Evolutionary conservation across 805 yeast species (phyloP).

Genomic region (Tetrapisispora pingtungensis): DNA sequence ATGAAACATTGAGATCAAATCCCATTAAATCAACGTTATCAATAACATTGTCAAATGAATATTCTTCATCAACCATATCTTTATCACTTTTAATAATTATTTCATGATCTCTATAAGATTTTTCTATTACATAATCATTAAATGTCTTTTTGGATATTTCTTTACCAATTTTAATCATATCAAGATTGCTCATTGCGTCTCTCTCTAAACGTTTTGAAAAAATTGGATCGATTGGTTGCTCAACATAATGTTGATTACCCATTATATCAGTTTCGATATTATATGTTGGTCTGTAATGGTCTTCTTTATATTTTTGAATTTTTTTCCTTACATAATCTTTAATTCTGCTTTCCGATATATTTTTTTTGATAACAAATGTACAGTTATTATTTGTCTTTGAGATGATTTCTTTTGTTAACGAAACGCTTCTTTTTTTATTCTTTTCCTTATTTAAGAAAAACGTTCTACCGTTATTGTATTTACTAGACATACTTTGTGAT

Average conservation of each 20-base stretch:
- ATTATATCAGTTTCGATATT: slow-evolving; percentile 18
- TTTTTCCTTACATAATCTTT: slow-evolving; percentile 10
- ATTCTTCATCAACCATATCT: not conserved
- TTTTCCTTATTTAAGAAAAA: not conserved
- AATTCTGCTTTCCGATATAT: slow-evolving; percentile 13
- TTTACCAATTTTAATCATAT: slow-evolving; percentile 12
- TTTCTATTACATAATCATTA: slow-evolving; percentile 22
- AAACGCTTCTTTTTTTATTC: not conserved
- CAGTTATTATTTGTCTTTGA: slow-evolving; percentile 10
- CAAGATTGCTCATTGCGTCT: slow-evolving; percentile 15
- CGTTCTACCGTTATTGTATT: not conserved
- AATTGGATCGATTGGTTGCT: slow-evolving; percentile 10
- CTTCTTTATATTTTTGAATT: slow-evolving; percentile 12
- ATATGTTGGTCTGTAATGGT: slow-evolving; percentile 15
- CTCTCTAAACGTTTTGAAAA: slow-evolving; percentile 13
- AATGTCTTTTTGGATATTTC: slow-evolving; percentile 19
- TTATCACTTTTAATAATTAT: not conserved
- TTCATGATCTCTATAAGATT: slow-evolving; percentile 18
- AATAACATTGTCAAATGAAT: not conserved
- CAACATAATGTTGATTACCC: slow-evolving; percentile 26
- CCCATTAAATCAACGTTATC: not conserved
- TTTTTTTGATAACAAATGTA: slow-evolving; percentile 13
- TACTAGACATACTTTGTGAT: not conserved
- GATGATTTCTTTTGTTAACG: slow-evolving; percentile 7
- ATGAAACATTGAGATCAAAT: not conserved